These are phyloP conservation scores for Cucurbitaria berberidis DNA, from an alignment of 2,329 filamentous ascomycete genomes.

Conservation along the genomic window DNA sequence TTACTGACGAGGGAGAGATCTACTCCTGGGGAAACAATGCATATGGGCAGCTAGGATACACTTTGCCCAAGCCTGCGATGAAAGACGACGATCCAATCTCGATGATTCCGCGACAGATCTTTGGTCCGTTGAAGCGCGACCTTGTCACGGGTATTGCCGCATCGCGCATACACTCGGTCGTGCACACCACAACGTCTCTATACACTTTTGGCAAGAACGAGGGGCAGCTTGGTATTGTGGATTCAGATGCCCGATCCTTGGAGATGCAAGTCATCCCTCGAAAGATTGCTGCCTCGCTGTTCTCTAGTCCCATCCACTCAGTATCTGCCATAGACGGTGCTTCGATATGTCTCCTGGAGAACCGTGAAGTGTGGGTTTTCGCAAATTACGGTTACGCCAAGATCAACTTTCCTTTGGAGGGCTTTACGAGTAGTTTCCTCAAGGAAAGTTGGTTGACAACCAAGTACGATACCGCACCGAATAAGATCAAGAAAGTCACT, in stretches of 20 bases:
- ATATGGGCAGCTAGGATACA: slow-evolving; percentile 85
- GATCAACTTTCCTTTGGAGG: slow-evolving; percentile 79
- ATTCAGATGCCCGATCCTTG: slow-evolving; percentile 90
- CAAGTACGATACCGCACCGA: slow-evolving; percentile 67
- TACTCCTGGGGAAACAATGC: slow-evolving; percentile 95
- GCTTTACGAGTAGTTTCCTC: slow-evolving; percentile 73
- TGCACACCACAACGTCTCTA: slow-evolving; percentile 78
- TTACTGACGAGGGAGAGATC: slow-evolving; percentile 85
- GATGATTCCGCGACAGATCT: slow-evolving; percentile 82
- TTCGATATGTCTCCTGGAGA: slow-evolving; percentile 83
- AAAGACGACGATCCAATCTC: slow-evolving; percentile 86
- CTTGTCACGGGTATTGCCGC: slow-evolving; percentile 80
- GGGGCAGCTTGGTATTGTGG: slow-evolving; percentile 91
- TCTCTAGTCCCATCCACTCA: slow-evolving; percentile 73
- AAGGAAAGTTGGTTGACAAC: slow-evolving; percentile 69
- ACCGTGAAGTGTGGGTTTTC: slow-evolving; percentile 89
- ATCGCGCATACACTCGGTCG: slow-evolving; percentile 89
- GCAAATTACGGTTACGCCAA: slow-evolving; percentile 96
- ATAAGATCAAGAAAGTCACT: slow-evolving; percentile 76
- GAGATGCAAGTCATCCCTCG: slow-evolving; percentile 82
- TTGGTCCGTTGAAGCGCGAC: slow-evolving; percentile 89
- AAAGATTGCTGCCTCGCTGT: slow-evolving; percentile 85
- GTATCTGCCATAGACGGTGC: slow-evolving; percentile 90
- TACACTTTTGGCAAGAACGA: slow-evolving; percentile 97
- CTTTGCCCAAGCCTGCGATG: slow-evolving; percentile 69